phyloP scores from a whole-genome alignment of 495 filamentous ascomycete genomes.

The Penicillium alfredii region DNA sequence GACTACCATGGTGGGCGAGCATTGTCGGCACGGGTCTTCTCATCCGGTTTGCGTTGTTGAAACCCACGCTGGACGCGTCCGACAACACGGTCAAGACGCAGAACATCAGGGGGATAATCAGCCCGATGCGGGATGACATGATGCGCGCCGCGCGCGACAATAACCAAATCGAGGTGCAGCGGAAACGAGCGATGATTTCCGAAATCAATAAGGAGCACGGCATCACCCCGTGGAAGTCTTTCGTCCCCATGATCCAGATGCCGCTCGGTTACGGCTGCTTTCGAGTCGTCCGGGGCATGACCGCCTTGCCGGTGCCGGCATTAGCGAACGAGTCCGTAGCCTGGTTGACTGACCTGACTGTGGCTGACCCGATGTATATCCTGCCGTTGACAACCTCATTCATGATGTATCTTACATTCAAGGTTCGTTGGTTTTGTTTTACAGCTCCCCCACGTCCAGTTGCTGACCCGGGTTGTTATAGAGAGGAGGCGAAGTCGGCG shows the following conservation, averaged over 20 bases:
- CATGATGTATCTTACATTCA: slow-evolving; percentile 48
- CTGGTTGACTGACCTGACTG: slow-evolving; percentile 79
- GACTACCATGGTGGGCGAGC: slow-evolving; percentile 75
- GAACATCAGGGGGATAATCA: slow-evolving; percentile 34
- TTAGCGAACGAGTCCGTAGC: slow-evolving; percentile 59
- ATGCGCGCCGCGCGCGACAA: slow-evolving; percentile 24
- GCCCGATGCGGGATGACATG: slow-evolving; percentile 37
- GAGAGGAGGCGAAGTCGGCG: slow-evolving; percentile 50
- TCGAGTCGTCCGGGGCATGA: slow-evolving; percentile 68
- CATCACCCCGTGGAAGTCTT: slow-evolving; percentile 45
- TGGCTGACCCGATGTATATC: slow-evolving; percentile 67
- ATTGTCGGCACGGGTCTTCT: slow-evolving; percentile 57
- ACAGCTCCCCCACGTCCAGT: background rate
- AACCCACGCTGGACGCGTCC: slow-evolving; percentile 52
- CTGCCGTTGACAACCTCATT: slow-evolving; percentile 54
- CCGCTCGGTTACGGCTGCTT: slow-evolving; percentile 76
- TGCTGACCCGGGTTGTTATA: slow-evolving; percentile 17
- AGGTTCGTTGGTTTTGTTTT: slow-evolving; percentile 41
- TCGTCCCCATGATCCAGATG: slow-evolving; percentile 58
- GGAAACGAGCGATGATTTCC: slow-evolving; percentile 39
- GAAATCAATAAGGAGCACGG: slow-evolving; percentile 47
- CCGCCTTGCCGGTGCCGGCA: slow-evolving; percentile 69
- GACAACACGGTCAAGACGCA: slow-evolving; percentile 51
- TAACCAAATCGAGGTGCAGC: slow-evolving; percentile 40
- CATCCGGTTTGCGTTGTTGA: slow-evolving; percentile 61